phyloP scores from a whole-genome alignment of 371 early-diverging fungal species.

The Mucor racemosus region DNA sequence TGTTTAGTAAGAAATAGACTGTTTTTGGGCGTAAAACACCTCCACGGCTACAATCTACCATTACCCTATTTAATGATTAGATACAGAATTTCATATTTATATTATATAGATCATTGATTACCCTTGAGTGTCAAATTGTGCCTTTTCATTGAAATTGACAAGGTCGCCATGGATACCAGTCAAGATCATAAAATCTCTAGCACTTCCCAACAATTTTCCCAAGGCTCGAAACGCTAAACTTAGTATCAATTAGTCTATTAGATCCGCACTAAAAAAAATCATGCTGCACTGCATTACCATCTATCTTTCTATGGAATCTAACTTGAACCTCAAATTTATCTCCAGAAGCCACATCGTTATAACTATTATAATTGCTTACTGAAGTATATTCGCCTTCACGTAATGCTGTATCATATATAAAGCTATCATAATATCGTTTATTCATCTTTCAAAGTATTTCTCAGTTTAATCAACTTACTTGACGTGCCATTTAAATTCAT shows the following conservation, averaged over 20 bases:
- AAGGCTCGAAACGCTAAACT: conserved; percentile 76
- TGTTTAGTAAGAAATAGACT: conserved; percentile 68
- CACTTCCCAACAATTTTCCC: conserved; percentile 73
- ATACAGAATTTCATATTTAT: neutral
- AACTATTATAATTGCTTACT: conserved; percentile 43
- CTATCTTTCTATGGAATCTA: conserved; percentile 66
- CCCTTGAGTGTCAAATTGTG: conserved; percentile 75
- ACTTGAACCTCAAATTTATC: conserved; percentile 57
- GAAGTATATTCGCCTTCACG: conserved; percentile 51
- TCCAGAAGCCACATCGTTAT: conserved; percentile 35
- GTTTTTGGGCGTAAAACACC: conserved; percentile 71
- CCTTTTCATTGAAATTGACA: conserved; percentile 63
- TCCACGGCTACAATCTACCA: conserved; percentile 88
- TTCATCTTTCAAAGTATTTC: too few relatives aligned
- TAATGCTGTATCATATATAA: conserved; percentile 50
- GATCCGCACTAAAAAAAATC: neutral
- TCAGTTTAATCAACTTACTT: conserved; percentile 35
- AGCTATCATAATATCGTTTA: conserved; percentile 5
- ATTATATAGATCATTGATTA: conserved; percentile 23
- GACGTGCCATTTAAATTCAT: conserved; percentile 59
- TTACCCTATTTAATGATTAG: conserved; percentile 52
- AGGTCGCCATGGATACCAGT: conserved; percentile 43
- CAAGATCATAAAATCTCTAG: conserved; percentile 43
- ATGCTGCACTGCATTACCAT: conserved; percentile 44
- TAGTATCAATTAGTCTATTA: neutral